Evolutionary conservation across 2,329 filamentous ascomycete genomes (phyloP), one percentile per base, ranked within the genome.

Genomic region (Nothopassalora personata): DNA sequence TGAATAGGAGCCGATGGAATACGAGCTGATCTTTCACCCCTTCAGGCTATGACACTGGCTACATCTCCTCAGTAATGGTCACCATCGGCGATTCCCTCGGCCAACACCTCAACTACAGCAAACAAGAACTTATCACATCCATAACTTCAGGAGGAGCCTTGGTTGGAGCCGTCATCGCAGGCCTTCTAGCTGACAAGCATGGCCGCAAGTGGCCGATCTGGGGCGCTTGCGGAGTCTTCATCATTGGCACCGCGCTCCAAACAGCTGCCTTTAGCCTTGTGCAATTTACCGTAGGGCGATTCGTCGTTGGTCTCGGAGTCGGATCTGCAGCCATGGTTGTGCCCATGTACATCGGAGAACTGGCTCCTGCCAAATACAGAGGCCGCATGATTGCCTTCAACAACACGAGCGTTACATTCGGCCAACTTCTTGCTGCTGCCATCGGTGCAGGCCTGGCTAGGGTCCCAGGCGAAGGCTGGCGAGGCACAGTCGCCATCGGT

Each of bases 111-210:
- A 71, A 63, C 28, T 73, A 76, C 4, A 74, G 71, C 3, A 79
- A 83, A 60, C 76, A 80, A 61, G 79, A 83, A 62, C 70, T 82
- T 30, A 75, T 82, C 36, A 82, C 80, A 0, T 81, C 80, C 0
- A 73, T 82, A 18, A 80, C 76, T 19, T 80, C 77, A 6, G 80
- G 76, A 33, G 80, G 76, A 39, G 77, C 78, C 1, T 75, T 81
- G 49, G 65, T 80, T 11, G 78, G 77, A 8, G 75, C 76, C 5
- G 71, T 77, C 30, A 58, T 61, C 33, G 66, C 67, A 6, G 67
- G 67, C 39, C 53, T 68, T 4, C 60, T 54, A 0, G 75, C 75
- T 5, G 75, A 78, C 59, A 62, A 70, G 59, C 74, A 71, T 47
- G 75, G 76, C 18, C 72, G 76, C 47, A 77, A 77, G 65, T 67